Evolutionary conservation across 371 early-diverging fungal species (phyloP).

Genomic region (Mortierella sp.): DNA sequence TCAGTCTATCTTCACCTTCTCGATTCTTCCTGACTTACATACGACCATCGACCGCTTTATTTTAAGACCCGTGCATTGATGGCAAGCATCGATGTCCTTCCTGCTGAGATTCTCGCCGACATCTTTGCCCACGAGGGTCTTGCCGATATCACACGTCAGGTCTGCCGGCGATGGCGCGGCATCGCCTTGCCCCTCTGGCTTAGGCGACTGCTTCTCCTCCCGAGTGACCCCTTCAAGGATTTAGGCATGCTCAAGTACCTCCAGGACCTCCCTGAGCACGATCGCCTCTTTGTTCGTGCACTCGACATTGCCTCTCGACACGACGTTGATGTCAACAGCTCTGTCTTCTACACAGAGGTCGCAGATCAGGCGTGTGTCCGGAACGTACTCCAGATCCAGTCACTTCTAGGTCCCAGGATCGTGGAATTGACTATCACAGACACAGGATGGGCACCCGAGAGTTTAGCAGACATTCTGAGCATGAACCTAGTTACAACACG

Average conservation of each 20-base stretch:
- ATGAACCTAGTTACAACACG: conserved; percentile 17
- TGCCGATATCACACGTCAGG: conserved; percentile 40
- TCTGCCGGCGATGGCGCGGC: conserved; percentile 34
- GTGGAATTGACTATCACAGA: conserved; percentile 35
- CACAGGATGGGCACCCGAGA: conserved; percentile 39
- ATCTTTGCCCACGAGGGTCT: conserved; percentile 46
- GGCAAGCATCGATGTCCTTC: conserved; percentile 25
- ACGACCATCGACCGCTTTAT: not conserved
- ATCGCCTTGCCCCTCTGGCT: conserved; percentile 46
- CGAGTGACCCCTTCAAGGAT: conserved; percentile 49
- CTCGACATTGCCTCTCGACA: conserved; percentile 37
- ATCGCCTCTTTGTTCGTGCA: conserved; percentile 34
- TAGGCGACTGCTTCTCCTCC: conserved; percentile 27
- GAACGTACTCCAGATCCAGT: conserved; percentile 39
- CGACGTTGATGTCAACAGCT: conserved; percentile 31
- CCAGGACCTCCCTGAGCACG: conserved; percentile 10
- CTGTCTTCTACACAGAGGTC: conserved; percentile 27
- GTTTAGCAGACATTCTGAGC: conserved; percentile 14
- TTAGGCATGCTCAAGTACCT: conserved; percentile 30
- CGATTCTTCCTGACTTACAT: not conserved
- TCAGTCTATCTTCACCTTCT: too few relatives aligned
- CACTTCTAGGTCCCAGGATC: conserved; percentile 34
- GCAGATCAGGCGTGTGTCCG: conserved; percentile 34
- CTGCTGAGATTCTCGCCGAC: conserved; percentile 41
- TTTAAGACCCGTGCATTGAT: not conserved